These are phyloP conservation scores for Cochlearia excelsa DNA, from an alignment of 345 rosid species.

Conservation along the genomic window DNA sequence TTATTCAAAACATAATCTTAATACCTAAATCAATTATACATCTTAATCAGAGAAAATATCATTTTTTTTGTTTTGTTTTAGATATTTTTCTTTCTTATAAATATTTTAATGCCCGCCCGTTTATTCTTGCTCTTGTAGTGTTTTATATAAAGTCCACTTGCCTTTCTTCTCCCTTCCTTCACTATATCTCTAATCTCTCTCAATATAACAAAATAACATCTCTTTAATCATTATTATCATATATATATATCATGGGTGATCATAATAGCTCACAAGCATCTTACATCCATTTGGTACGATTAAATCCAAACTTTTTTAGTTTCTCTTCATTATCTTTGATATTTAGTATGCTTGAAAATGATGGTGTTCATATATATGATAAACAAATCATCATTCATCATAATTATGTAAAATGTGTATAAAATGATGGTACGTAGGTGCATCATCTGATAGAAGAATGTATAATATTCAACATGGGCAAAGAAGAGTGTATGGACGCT, in stretches of 20 bases:
- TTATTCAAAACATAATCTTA: no score
- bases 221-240: conserved; percentile 2
- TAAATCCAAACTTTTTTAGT: background rate
- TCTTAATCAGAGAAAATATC: background rate
- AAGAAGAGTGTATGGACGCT: conserved; percentile 92
- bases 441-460: conserved; percentile 93
- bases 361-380: conserved; percentile 8
- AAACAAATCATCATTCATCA: background rate
- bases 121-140: conserved; percentile 6
- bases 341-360: background rate
- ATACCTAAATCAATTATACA: no score
- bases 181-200: conserved; percentile 11
- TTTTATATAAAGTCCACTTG: background rate
- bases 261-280: conserved; percentile 47
- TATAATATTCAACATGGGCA: conserved; percentile 75
- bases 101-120: conserved; percentile 14
- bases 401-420: background rate
- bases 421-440: conserved; percentile 53
- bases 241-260: conserved; percentile 40
- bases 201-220: background rate
- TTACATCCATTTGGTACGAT: conserved; percentile 60
- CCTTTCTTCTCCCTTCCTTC: conserved; percentile 24
- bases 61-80: conserved; percentile 2
- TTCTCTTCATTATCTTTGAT: background rate
- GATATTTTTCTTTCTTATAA: conserved; percentile 4